Conservation (phyloP, 139 green algal genomes). For the Chlorella sorokiniana region DNA sequence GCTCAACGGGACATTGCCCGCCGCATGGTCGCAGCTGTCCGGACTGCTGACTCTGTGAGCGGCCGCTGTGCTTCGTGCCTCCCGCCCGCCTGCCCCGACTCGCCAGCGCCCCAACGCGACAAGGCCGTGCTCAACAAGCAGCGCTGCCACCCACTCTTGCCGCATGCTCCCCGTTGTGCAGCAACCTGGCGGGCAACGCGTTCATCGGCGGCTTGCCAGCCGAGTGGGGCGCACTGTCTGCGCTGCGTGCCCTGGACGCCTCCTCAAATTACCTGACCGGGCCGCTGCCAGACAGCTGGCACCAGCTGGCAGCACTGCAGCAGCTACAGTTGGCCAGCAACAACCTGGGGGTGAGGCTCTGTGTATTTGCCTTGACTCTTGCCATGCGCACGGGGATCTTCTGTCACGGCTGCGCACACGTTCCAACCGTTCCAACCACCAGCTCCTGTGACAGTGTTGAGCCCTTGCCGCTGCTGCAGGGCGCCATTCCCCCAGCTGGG, state of each 20-base stretch:
- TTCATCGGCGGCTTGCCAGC: slow-evolving; percentile 23
- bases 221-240: slow-evolving; percentile 16
- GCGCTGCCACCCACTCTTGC: background rate
- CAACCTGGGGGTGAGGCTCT: slow-evolving; percentile 18
- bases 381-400: background rate
- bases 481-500: slow-evolving; percentile 13
- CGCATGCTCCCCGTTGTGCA: slow-evolving; percentile 32
- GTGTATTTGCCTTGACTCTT: background rate
- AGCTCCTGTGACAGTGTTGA: too few species aligned
- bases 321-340: slow-evolving; percentile 14
- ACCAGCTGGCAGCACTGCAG: background rate
- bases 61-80: slow-evolving; percentile 20
- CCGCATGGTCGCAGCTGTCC: background rate
- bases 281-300: slow-evolving; percentile 10
- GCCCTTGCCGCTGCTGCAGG: slow-evolving; percentile 1
- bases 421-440: too few species aligned
- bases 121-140: background rate
- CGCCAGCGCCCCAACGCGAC: background rate
- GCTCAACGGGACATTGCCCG: slow-evolving; percentile 12
- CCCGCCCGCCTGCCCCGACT: background rate
- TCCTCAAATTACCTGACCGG: slow-evolving; percentile 15
- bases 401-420: background rate
- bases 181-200: slow-evolving; percentile 53
- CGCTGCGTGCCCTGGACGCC: slow-evolving; percentile 35
- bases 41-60: slow-evolving; percentile 35